A percentile compares a stretch with the other conserved stretches of the same genome.
phyloP scores from a whole-genome alignment of 108 stramenopile genomes.

The Seminavis robusta region DNA sequence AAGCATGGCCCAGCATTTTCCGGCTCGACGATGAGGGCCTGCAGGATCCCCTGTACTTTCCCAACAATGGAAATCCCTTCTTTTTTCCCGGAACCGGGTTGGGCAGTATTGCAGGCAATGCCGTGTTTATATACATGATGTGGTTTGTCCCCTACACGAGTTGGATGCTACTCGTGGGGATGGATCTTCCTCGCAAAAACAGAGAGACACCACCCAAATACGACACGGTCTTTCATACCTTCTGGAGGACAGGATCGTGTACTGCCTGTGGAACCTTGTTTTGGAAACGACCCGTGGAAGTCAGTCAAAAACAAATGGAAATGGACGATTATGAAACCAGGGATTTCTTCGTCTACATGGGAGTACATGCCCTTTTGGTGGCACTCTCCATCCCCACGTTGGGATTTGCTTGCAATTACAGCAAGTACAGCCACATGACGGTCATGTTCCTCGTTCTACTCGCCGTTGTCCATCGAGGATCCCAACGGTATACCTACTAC shows the following conservation, averaged over 20 bases:
- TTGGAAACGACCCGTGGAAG: conserved; percentile 35
- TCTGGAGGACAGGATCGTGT: conserved; percentile 32
- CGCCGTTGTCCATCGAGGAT: conserved; percentile 31
- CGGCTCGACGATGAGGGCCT: conserved; percentile 20
- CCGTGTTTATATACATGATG: conserved; percentile 35
- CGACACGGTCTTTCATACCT: conserved; percentile 59
- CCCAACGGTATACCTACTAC: conserved; percentile 42
- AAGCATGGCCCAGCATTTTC: conserved; percentile 46
- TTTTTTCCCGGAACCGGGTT: conserved; percentile 25
- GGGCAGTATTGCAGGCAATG: conserved; percentile 39
- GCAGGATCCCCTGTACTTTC: conserved; percentile 31
- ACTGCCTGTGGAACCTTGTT: conserved; percentile 32
- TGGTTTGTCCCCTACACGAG: conserved; percentile 53
- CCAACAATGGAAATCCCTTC: conserved; percentile 8
- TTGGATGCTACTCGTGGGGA: conserved; percentile 50
- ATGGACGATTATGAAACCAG: conserved; percentile 44
- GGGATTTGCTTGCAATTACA: conserved; percentile 1
- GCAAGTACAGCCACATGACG: not conserved
- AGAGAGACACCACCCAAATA: conserved; percentile 29
- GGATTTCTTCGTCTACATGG: conserved; percentile 56
- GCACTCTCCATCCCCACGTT: conserved; percentile 1
- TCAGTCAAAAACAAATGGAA: conserved; percentile 36
- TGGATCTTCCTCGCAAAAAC: conserved; percentile 39
- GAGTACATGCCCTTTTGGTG: conserved; percentile 27
- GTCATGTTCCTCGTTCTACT: not conserved